These are phyloP conservation scores for Colletotrichum costaricense DNA, from an alignment of 2,329 filamentous ascomycete genomes.

Conservation along the genomic window DNA sequence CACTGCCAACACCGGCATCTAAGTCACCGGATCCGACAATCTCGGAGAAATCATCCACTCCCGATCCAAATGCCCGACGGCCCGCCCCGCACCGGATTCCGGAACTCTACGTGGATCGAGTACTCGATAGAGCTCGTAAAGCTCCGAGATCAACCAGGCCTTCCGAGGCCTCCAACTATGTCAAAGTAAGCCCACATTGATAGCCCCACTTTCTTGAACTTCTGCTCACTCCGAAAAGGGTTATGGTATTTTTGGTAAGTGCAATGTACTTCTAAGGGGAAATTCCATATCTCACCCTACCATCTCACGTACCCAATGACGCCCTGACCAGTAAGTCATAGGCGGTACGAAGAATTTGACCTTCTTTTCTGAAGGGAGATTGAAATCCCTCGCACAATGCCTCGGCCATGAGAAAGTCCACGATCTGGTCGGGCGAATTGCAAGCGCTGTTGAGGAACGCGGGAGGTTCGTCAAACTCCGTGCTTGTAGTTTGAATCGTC, in stretches of 20 bases:
- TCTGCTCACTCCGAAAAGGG: conserved; percentile 35
- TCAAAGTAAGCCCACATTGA: conserved; percentile 38
- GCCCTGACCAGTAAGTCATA: neutral
- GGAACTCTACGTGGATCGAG: conserved; percentile 42
- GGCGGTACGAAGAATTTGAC: conserved; percentile 39
- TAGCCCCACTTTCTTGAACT: neutral
- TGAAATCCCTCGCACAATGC: conserved; percentile 42
- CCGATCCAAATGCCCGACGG: neutral
- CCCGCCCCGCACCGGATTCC: conserved; percentile 33
- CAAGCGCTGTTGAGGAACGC: conserved; percentile 37
- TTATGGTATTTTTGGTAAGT: conserved; percentile 43
- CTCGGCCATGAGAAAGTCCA: conserved; percentile 44
- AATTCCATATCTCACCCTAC: neutral
- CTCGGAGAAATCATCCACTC: neutral
- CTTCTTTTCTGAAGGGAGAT: conserved; percentile 45
- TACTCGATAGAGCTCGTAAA: conserved; percentile 37
- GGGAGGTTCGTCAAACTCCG: conserved; percentile 6
- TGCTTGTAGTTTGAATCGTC: neutral
- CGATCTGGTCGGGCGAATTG: conserved; percentile 42
- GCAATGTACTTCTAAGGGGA: conserved; percentile 28
- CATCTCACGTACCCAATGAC: too few relatives aligned
- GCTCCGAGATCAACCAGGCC: conserved; percentile 18
- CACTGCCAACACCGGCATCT: neutral
- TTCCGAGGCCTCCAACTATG: conserved; percentile 34
- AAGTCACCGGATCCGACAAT: neutral